Evolutionary conservation across 208 protist genomes (phyloP).

Genomic region (Crithidia thermophila): DNA sequence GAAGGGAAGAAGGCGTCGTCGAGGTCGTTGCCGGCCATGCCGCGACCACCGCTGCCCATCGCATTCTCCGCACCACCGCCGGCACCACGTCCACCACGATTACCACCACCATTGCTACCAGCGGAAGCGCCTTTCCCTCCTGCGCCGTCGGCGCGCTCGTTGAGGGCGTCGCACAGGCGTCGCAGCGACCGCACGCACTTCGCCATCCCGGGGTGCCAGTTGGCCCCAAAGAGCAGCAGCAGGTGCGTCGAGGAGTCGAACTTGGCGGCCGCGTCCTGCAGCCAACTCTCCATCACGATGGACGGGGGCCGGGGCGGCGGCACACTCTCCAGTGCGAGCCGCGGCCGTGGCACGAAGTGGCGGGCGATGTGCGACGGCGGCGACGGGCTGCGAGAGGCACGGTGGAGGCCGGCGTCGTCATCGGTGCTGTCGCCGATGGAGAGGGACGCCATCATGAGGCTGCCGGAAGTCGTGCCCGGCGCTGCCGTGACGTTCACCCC

Average conservation of each 20-base stretch:
- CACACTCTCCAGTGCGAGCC: not conserved
- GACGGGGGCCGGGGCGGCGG: not conserved
- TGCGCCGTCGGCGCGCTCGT: constrained; percentile 2
- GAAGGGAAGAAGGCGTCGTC: constrained; percentile 17
- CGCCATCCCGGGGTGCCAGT: constrained; percentile 62
- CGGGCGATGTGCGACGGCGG: constrained; percentile 4
- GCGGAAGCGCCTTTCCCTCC: not conserved
- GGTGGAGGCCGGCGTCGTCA: not conserved
- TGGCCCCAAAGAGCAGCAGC: constrained; percentile 57
- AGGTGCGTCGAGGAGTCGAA: constrained; percentile 42
- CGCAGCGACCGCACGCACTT: constrained; percentile 39
- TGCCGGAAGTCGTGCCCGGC: not conserved
- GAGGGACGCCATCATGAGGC: constrained; percentile 12
- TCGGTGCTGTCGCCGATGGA: constrained; percentile 18
- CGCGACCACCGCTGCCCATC: not conserved
- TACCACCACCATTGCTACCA: too few species aligned
- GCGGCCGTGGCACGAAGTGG: constrained; percentile 1
- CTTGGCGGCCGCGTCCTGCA: constrained; percentile 17
- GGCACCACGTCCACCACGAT: not conserved
- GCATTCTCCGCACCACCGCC: not conserved
- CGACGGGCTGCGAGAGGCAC: constrained; percentile 5
- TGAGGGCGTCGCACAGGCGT: constrained; percentile 30
- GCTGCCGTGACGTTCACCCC: not conserved
- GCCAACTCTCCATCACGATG: constrained; percentile 25
- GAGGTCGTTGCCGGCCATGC: not conserved